Evolutionary conservation across 768 basidiomycete genomes (phyloP).

Genomic region (Leccinum ochraceum): DNA sequence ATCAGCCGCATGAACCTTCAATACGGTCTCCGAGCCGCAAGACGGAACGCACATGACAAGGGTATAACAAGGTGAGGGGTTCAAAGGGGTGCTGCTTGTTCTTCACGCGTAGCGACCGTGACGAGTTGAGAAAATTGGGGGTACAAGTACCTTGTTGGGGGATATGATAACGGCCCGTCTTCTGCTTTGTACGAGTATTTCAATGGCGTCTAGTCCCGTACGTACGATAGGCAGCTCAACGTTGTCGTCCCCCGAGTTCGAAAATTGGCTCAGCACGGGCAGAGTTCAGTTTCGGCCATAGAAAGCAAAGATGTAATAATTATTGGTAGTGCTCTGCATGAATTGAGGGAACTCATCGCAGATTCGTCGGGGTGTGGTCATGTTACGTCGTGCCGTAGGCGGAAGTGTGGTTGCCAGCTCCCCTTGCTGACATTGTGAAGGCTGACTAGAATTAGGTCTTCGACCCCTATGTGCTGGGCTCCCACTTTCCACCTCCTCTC

Average conservation of each 20-base stretch:
- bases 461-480: conserved; percentile 51
- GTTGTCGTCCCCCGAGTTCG: not conserved
- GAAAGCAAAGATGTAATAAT: not conserved
- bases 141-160: not conserved
- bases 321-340: not conserved
- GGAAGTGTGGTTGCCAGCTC: conserved; percentile 79
- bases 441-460: conserved; percentile 72
- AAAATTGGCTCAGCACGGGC: not conserved
- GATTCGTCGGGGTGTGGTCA: not conserved
- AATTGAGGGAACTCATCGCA: too few relatives aligned
- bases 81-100: not conserved
- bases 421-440: conserved; percentile 83
- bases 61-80: not conserved
- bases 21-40: not conserved
- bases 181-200: not conserved
- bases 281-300: not conserved
- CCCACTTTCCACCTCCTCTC: conserved; percentile 66
- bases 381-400: conserved; percentile 37
- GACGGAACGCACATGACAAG: not conserved
- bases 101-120: not conserved
- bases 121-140: not conserved
- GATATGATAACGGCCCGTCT: not conserved
- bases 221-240: not conserved
- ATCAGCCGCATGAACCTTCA: not conserved
- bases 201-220: not conserved